Percentiles rank a stretch among this genome's conserved stretches.
phyloP scores from a whole-genome alignment of 192 early-diverging fungal species.

The Gonapodya prolifera region DNA sequence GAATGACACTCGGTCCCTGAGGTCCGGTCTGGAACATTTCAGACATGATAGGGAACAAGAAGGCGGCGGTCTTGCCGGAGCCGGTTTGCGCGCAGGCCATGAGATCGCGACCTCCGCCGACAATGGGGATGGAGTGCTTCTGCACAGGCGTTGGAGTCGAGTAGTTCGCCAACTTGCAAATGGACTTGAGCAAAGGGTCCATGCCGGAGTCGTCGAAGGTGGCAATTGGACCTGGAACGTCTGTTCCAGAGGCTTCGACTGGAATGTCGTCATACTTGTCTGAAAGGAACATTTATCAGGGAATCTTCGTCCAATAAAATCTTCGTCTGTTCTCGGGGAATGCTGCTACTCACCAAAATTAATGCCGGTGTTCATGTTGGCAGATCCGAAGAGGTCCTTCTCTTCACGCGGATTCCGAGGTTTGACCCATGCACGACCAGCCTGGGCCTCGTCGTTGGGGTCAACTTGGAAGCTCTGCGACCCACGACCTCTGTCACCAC shows the following conservation, averaged over 20 bases:
- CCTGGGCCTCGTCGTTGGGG: slow-evolving; percentile 57
- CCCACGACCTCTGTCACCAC: slow-evolving; percentile 19
- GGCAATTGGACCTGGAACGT: slow-evolving; percentile 31
- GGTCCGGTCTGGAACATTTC: slow-evolving; percentile 74
- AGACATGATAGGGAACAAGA: slow-evolving; percentile 91
- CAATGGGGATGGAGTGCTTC: slow-evolving; percentile 79
- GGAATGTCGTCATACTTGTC: slow-evolving; percentile 98
- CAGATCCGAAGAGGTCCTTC: slow-evolving; percentile 61
- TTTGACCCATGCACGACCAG: slow-evolving; percentile 50
- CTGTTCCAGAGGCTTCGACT: slow-evolving; percentile 67
- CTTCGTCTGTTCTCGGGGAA: too few relatives aligned
- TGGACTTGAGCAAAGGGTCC: slow-evolving; percentile 75
- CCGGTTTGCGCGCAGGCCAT: slow-evolving; percentile 99
- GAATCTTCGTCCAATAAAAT: too few relatives aligned
- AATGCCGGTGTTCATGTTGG: slow-evolving; percentile 81
- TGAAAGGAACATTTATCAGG: too few relatives aligned
- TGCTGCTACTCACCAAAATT: too few relatives aligned
- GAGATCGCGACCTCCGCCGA: slow-evolving; percentile 69
- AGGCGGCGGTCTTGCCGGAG: slow-evolving; percentile 90
- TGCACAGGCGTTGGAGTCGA: slow-evolving; percentile 89
- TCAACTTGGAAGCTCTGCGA: slow-evolving; percentile 18
- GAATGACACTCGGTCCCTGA: slow-evolving; percentile 18
- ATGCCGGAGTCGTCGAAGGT: slow-evolving; percentile 55
- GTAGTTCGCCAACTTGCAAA: slow-evolving; percentile 82
- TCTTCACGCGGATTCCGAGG: slow-evolving; percentile 68